Evolutionary conservation across 306 rosid genomes (phyloP).

Genomic region (Ziziphus jujuba): DNA sequence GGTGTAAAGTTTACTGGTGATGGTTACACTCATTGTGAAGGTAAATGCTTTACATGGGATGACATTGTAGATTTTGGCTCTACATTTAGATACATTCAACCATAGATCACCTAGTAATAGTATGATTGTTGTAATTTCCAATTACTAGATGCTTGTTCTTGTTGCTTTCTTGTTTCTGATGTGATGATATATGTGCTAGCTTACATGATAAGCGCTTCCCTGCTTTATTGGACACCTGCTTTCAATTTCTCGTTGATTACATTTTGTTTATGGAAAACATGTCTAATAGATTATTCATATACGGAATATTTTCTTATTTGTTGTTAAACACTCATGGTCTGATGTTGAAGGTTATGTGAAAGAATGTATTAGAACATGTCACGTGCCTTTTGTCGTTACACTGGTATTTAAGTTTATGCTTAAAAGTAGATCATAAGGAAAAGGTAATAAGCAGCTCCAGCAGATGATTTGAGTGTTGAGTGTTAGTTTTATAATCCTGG

Average conservation of each 20-base stretch:
- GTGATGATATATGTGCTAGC: too few species aligned
- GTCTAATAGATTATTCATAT: too few species aligned
- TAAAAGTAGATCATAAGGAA: too few species aligned
- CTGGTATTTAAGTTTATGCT: too few species aligned
- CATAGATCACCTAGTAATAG: background rate
- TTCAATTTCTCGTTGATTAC: background rate
- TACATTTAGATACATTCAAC: background rate
- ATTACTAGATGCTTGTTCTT: background rate
- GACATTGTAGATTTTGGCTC: constrained; percentile 4
- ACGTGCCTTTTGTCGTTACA: too few species aligned
- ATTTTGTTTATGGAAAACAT: too few species aligned
- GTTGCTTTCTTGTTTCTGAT: too few species aligned
- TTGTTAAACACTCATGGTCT: background rate
- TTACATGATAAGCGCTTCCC: background rate
- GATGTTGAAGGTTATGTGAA: background rate
- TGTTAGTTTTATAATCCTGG: background rate
- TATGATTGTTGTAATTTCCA: background rate
- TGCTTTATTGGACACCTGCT: background rate
- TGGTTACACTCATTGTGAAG: constrained; percentile 90
- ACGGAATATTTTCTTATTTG: background rate
- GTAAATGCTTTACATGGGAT: constrained; percentile 39
- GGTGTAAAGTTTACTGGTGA: constrained; percentile 80
- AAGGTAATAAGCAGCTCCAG: too few species aligned
- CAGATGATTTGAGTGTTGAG: too few species aligned
- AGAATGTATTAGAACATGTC: background rate